phyloP scores from a whole-genome alignment of 208 protist species.

The Jaenimonas drosophilae region DNA sequence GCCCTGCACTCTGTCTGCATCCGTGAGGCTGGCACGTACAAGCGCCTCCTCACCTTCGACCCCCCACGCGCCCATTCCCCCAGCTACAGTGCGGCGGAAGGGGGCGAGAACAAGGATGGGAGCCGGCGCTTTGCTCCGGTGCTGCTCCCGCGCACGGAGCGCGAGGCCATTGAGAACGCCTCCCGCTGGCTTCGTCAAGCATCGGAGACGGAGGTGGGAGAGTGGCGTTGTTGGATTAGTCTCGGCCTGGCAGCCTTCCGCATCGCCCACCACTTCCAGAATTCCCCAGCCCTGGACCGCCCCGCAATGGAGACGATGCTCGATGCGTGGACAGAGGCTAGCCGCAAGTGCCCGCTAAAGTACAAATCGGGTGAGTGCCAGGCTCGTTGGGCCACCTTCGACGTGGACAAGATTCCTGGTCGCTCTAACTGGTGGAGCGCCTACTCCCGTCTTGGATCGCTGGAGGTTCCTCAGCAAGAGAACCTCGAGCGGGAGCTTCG shows the following conservation, averaged over 20 bases:
- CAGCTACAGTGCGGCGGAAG: constrained; percentile 1
- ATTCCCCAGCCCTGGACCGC: constrained; percentile 28
- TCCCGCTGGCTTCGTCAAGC: constrained; percentile 57
- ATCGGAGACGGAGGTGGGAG: constrained; percentile 53
- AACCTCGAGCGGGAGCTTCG: constrained; percentile 6
- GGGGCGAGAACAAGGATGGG: constrained; percentile 2
- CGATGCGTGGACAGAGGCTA: constrained; percentile 73
- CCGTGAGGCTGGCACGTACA: constrained; percentile 54
- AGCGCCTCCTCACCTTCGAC: constrained; percentile 48
- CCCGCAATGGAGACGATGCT: constrained; percentile 77
- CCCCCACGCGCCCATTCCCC: constrained; percentile 18
- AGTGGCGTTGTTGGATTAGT: constrained; percentile 77
- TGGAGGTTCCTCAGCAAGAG: constrained; percentile 25
- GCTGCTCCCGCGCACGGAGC: constrained; percentile 58
- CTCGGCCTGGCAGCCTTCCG: constrained; percentile 70
- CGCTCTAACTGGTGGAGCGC: constrained; percentile 50
- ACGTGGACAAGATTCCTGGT: constrained; percentile 23
- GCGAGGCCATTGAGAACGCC: constrained; percentile 57
- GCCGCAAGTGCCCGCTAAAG: constrained; percentile 58
- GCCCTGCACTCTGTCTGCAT: constrained; percentile 72
- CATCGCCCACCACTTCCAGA: constrained; percentile 65
- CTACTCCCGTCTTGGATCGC: constrained; percentile 56
- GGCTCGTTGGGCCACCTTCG: constrained; percentile 50
- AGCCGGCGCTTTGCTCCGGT: constrained; percentile 8
- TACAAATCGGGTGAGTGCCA: constrained; percentile 64